Conservation (phyloP, 129 eudicot genomes). For the Kitagawia praeruptora region DNA sequence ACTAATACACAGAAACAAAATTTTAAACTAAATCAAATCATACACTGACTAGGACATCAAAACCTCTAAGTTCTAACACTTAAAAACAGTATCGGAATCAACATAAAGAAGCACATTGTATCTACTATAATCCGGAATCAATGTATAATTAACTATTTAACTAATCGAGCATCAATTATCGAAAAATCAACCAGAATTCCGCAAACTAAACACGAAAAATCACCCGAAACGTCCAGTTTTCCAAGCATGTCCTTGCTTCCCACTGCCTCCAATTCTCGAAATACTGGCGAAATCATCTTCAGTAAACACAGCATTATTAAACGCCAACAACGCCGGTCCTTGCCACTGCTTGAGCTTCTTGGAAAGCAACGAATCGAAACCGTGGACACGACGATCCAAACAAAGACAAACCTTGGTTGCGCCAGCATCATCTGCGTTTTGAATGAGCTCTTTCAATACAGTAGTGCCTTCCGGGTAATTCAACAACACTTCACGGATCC, state of each 20-base stretch:
- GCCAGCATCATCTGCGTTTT: slow-evolving; percentile 99
- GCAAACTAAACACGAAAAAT: background rate
- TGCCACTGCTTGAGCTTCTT: slow-evolving; percentile 78
- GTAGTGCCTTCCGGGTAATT: slow-evolving; percentile 98
- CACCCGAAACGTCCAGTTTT: slow-evolving; percentile 98
- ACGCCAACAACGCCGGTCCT: slow-evolving; percentile 88
- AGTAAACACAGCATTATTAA: slow-evolving; percentile 74
- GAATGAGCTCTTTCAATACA: slow-evolving; percentile 83
- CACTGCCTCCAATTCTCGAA: slow-evolving; percentile 90
- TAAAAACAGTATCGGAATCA: background rate
- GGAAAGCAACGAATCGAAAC: slow-evolving; percentile 43
- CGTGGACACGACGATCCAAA: slow-evolving; percentile 70
- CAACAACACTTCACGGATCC: slow-evolving; percentile 79
- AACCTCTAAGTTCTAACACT: background rate
- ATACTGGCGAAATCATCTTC: slow-evolving; percentile 93
- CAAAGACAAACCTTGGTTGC: slow-evolving; percentile 82
- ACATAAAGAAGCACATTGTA: background rate
- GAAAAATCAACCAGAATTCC: background rate
- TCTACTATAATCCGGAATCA: background rate
- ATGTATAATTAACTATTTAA: background rate
- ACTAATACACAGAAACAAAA: no score
- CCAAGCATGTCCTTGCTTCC: slow-evolving; percentile 76
- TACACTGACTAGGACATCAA: background rate
- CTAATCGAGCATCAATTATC: background rate
- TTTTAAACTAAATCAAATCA: no score